A percentile compares a stretch with the other conserved stretches of the same genome.
Conservation (phyloP, 2,329 filamentous ascomycete species). For the Dichotomopilus funicola region DNA sequence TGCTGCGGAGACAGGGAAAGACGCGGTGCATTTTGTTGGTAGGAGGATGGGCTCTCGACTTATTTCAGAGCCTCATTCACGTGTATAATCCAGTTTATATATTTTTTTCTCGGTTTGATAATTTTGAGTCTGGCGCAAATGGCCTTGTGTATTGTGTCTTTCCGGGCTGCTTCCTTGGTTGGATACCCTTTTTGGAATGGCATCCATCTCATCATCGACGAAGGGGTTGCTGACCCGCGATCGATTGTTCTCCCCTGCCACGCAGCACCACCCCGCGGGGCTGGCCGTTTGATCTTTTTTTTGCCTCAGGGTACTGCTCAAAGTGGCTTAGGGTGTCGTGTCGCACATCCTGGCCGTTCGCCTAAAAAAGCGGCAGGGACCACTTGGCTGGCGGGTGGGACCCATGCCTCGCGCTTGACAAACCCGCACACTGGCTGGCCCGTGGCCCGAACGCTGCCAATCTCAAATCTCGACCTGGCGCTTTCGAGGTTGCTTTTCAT, state of each 20-base stretch:
- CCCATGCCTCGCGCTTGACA: constrained; percentile 15
- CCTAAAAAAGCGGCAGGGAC: constrained; percentile 25
- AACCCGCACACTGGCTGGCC: constrained; percentile 15
- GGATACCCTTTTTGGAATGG: neutral
- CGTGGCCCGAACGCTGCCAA: constrained; percentile 18
- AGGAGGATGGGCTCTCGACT: too few species aligned
- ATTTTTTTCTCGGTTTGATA: neutral
- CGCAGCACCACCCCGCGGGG: constrained; percentile 1
- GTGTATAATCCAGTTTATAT: neutral
- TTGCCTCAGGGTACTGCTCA: constrained; percentile 7
- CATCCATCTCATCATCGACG: neutral
- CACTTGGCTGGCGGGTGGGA: constrained; percentile 15
- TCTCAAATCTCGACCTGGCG: constrained; percentile 24
- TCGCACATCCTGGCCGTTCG: constrained; percentile 22
- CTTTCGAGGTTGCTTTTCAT: constrained; percentile 23
- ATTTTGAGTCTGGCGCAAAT: too few species aligned
- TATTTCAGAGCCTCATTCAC: neutral
- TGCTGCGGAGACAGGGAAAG: too few species aligned
- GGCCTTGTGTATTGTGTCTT: too few species aligned
- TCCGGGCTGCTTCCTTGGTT: neutral
- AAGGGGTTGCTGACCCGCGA: neutral
- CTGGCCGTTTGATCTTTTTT: constrained; percentile 12
- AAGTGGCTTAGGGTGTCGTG: constrained; percentile 19
- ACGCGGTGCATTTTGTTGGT: too few species aligned
- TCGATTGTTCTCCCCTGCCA: neutral